Base-by-base conservation (phyloP, 2,329 filamentous ascomycete genomes). In the Alternaria triticina region DNA sequence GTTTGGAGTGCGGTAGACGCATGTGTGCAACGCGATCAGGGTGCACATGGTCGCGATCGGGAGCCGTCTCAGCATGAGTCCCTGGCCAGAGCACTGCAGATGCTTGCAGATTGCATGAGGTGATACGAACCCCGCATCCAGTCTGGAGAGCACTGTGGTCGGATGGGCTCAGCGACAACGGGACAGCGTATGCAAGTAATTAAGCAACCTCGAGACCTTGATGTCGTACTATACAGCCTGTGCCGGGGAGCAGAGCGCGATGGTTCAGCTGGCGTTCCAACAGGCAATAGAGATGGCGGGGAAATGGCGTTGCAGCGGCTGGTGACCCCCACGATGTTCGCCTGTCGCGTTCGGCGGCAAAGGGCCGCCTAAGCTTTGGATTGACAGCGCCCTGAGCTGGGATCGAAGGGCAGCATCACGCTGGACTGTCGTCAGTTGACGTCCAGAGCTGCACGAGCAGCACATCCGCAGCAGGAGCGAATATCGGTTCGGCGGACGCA, bases 261-360 rank as follows among this genome's bases (percentile, higher is more conserved):
- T 36, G 47, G 22, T 23, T 12, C 27, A 20, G 17, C 40, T 62
- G 54, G 54, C 57, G 49, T 51, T 52, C 20, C 43, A 46, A 50
- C 44, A 25, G 45, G 46, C 51, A 51, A 30, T 40, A 40, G 23
- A 50, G 25, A 52, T 46, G 44, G 47, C 46, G 49, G 50, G 56
- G 54, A 58, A 50, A 47, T n/a, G 25, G 47, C 22, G 23, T 43
- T 11, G 33, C 45, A 30, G 52, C 27, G 20, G 47, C 59, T 17
- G 36, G 54, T 40, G 46, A 62, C 67, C 65, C 67, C 66, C 64
- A 64, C 64, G 46, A 55, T 57, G 55, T 36, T 49, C 46, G 51
- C 40, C 44, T 49, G 54, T 68, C 66, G 65, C 60, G 62, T 66
- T 58, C 59, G 61, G 70, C 64, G 60, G 61, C 57, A 65, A 64